Percentiles rank a stretch among this genome's conserved stretches.
These are phyloP conservation scores for Metschnikowia cubensis DNA, from an alignment of 805 yeast species.

Conservation along the genomic window DNA sequence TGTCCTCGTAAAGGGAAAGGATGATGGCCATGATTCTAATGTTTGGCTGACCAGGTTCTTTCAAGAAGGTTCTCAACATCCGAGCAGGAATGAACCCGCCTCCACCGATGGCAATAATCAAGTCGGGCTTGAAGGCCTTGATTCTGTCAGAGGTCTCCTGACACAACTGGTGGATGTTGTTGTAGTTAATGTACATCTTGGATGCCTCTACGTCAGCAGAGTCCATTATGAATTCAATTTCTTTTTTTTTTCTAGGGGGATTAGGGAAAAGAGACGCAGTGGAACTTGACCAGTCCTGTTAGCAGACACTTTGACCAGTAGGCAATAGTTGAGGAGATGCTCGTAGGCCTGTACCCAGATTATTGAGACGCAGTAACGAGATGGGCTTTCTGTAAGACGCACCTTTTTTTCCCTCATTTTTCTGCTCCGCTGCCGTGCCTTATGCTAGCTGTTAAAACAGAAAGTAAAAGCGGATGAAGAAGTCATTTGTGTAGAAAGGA, in stretches of 20 bases:
- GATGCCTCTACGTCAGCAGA: conserved; percentile 20
- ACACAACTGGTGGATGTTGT: conserved; percentile 78
- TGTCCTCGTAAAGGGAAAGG: conserved; percentile 83
- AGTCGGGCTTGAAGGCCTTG: conserved; percentile 38
- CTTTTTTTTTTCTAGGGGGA: not conserved
- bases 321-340: not conserved
- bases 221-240: conserved; percentile 13
- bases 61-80: conserved; percentile 87
- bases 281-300: not conserved
- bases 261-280: not conserved
- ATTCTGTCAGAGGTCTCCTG: conserved; percentile 59
- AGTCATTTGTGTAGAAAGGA: not conserved
- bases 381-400: conserved; percentile 1
- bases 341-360: conserved; percentile 8
- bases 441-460: not conserved
- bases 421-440: not conserved
- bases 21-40: conserved; percentile 94
- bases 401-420: not conserved
- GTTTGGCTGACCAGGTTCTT: conserved; percentile 82
- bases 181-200: conserved; percentile 61
- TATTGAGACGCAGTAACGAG: conserved; percentile 1
- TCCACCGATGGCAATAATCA: conserved; percentile 90
- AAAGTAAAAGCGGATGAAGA: not conserved
- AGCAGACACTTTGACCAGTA: not conserved
- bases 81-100: conserved; percentile 98